Conservation (phyloP, 495 filamentous ascomycete species). For the Choiromyces venosus region DNA sequence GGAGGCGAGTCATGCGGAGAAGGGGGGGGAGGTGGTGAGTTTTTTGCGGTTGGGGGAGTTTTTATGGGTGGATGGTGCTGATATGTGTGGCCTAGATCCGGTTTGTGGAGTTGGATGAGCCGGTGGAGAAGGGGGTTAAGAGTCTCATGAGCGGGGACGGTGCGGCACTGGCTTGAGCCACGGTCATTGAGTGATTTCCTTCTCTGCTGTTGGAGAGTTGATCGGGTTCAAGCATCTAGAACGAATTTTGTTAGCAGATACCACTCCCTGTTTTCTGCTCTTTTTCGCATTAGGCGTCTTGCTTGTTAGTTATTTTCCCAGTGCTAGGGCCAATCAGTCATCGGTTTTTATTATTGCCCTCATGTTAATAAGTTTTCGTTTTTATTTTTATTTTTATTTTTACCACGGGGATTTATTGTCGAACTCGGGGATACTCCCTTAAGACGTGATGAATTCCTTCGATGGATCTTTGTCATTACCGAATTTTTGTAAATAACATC, state of each 20-base stretch:
- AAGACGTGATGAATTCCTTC: not conserved
- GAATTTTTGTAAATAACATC: not conserved
- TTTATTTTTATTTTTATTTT: not conserved
- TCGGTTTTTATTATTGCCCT: not conserved
- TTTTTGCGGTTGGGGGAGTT: conserved; percentile 1
- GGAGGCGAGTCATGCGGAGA: conserved; percentile 18
- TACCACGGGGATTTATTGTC: not conserved
- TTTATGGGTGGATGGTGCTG: conserved; percentile 8
- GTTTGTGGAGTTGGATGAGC: conserved; percentile 18
- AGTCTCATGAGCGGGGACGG: not conserved
- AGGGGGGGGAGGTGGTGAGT: conserved; percentile 30
- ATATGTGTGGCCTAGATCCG: conserved; percentile 15
- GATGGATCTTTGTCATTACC: not conserved
- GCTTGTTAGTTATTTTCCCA: not conserved
- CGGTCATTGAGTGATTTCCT: not conserved
- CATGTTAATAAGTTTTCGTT: not conserved
- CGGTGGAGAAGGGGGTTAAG: conserved; percentile 10
- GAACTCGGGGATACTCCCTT: not conserved
- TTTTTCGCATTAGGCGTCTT: not conserved
- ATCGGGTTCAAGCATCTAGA: not conserved
- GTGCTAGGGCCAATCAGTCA: not conserved
- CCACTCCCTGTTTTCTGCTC: not conserved
- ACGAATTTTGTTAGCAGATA: not conserved
- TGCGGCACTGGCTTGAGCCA: not conserved
- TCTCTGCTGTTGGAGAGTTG: not conserved